A percentile compares a stretch with the other conserved stretches of the same genome.
Conservation (phyloP, 495 filamentous ascomycete species). For the Barbatosphaeria neglecta region DNA sequence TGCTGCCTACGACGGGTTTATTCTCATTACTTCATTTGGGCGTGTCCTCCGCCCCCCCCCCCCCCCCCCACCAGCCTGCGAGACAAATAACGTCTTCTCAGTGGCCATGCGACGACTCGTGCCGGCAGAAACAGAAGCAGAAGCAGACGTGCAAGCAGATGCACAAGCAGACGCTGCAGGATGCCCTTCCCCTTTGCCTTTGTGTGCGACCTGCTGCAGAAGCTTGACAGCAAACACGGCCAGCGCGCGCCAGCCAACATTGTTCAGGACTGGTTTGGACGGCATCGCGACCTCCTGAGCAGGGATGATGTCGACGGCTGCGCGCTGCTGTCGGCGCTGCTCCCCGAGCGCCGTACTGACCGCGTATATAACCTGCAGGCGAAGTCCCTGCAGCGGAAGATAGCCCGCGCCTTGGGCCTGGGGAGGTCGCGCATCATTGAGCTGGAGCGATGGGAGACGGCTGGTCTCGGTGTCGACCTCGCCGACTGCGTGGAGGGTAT, state of each 20-base stretch:
- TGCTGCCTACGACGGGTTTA: too few relatives aligned
- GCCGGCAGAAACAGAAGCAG: neutral
- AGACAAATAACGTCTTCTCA: too few relatives aligned
- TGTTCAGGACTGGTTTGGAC: slow-evolving; percentile 49
- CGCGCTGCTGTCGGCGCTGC: slow-evolving; percentile 58
- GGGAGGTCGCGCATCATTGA: slow-evolving; percentile 46
- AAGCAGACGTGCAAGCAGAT: neutral
- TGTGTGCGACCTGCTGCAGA: slow-evolving; percentile 24
- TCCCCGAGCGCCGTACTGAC: slow-evolving; percentile 64
- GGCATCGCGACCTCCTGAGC: slow-evolving; percentile 40
- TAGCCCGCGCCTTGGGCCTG: slow-evolving; percentile 53
- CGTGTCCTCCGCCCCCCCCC: too few relatives aligned
- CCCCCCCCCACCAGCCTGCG: too few relatives aligned
- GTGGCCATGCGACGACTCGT: too few relatives aligned
- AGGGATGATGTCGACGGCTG: slow-evolving; percentile 38
- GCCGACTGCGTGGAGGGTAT: slow-evolving; percentile 57
- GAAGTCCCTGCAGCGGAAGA: slow-evolving; percentile 44
- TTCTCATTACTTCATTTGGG: too few relatives aligned
- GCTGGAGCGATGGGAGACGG: slow-evolving; percentile 47
- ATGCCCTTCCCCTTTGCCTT: slow-evolving; percentile 20
- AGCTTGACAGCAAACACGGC: slow-evolving; percentile 16
- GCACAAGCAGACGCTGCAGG: neutral
- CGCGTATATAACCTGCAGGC: slow-evolving; percentile 60
- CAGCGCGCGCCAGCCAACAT: slow-evolving; percentile 18
- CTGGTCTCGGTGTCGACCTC: slow-evolving; percentile 50